Evolutionary conservation across 345 rosid genomes (phyloP), one percentile per base, ranked within the genome.

Genomic region (Salix exigua): DNA sequence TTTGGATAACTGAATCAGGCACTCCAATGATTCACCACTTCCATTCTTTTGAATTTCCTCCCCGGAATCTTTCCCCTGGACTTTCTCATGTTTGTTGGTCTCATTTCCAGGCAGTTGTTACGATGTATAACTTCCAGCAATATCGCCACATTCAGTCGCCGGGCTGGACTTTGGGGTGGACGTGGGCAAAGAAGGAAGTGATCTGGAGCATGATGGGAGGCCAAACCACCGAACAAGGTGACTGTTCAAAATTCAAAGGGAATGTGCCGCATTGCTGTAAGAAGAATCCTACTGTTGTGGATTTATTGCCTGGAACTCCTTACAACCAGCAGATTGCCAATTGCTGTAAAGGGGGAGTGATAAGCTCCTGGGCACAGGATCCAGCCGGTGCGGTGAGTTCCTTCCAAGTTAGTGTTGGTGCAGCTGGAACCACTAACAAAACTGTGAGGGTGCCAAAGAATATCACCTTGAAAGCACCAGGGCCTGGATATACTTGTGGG

Each of bases 281-380:
- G 73, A 81, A 81, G 74, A 35, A 60, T 60, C 83, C 83, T 6
- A 76, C 83, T 25, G 77, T 81, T 31, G 83, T 81, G 25, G 83
- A 81, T 72, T 73, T 81, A 37, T 71, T 81, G 74, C 83, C 83
- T 6, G 83, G 83, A 35, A 81, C 83, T 37, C 83, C 83, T 25
- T 81, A 81, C 77, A 81, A 81, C 66, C 83, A 81, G 74, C 83
- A 81, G 77, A 81, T 81, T 73, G 83, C 83, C 46, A 81, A 81
- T 68, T 81, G 83, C 83, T 81, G 83, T 66, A 81, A 76, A 73
- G 83, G 80, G 17, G 83, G 83, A 72, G 83, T 81, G 44, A 21
- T 76, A 17, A 81, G 63, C 25, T 73, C 83, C 19, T 81, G 83
- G 83, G 77, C 80, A 53, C 83, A 76, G 71, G 80, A 81, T 58